These are phyloP conservation scores for Diddensiella transvaalensis DNA, from an alignment of 805 yeast species.

Conservation along the genomic window DNA sequence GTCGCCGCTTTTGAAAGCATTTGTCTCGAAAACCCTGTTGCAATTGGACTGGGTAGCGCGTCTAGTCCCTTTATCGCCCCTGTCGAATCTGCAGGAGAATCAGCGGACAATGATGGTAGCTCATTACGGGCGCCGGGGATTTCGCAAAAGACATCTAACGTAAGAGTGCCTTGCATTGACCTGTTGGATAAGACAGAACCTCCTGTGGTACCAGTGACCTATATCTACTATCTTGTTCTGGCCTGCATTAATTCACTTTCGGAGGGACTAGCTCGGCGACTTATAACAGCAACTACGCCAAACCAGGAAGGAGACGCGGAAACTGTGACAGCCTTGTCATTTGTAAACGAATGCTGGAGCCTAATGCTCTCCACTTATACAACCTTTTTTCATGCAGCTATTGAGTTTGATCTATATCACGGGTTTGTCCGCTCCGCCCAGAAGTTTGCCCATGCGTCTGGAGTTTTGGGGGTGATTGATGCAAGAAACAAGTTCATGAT, in stretches of 20 bases:
- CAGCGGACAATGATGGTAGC: constrained; percentile 10
- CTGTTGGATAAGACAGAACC: constrained; percentile 78
- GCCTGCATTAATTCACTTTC: constrained; percentile 51
- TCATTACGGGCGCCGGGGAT: constrained; percentile 11
- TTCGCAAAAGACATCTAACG: constrained; percentile 35
- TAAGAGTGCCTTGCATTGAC: constrained; percentile 61
- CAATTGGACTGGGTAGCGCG: constrained; percentile 29
- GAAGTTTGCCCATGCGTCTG: constrained; percentile 76
- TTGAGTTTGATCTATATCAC: constrained; percentile 71
- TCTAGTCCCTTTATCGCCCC: constrained; percentile 18
- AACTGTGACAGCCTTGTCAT: not conserved
- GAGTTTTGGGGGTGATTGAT: constrained; percentile 55
- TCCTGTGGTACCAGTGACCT: constrained; percentile 62
- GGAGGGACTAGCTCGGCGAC: constrained; percentile 61
- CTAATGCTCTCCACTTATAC: constrained; percentile 44
- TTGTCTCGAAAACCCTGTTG: constrained; percentile 34
- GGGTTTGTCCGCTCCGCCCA: constrained; percentile 68
- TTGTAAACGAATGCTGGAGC: constrained; percentile 27
- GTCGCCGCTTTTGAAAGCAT: constrained; percentile 42
- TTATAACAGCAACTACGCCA: constrained; percentile 3
- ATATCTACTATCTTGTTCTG: constrained; percentile 56
- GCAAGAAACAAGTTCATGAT: constrained; percentile 55
- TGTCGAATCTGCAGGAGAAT: not conserved
- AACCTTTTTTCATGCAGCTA: constrained; percentile 56
- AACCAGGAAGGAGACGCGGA: not conserved